These are phyloP conservation scores for Candida methanosorbosa DNA, from an alignment of 805 yeast species.

Conservation along the genomic window DNA sequence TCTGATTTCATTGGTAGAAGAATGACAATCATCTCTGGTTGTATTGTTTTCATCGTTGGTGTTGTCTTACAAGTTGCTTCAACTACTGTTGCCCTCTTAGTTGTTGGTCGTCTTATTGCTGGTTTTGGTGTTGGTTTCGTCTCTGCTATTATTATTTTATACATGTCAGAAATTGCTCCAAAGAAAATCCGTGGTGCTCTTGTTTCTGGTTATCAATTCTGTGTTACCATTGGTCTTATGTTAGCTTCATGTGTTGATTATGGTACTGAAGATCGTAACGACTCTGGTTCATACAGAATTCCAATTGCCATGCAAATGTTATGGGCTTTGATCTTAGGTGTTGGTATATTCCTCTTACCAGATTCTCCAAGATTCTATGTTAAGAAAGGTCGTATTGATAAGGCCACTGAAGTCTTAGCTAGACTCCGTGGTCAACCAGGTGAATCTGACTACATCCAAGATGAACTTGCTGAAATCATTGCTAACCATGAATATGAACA, in stretches of 20 bases:
- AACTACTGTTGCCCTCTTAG: conserved; percentile 32
- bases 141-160: conserved; percentile 69
- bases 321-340: conserved; percentile 54
- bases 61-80: conserved; percentile 39
- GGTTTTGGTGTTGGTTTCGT: conserved; percentile 69
- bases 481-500: conserved; percentile 42
- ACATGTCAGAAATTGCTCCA: conserved; percentile 74
- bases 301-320: conserved; percentile 68
- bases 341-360: conserved; percentile 62
- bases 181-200: conserved; percentile 72
- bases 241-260: conserved; percentile 66
- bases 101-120: conserved; percentile 39
- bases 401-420: conserved; percentile 48
- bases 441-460: conserved; percentile 36
- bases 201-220: conserved; percentile 61
- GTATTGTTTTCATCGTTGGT: conserved; percentile 37
- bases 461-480: conserved; percentile 41
- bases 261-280: conserved; percentile 46
- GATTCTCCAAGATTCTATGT: conserved; percentile 72
- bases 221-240: conserved; percentile 60
- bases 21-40: conserved; percentile 34
- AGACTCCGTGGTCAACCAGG: conserved; percentile 45
- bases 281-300: conserved; percentile 57
- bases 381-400: conserved; percentile 43
- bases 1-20: conserved; percentile 39